These are phyloP conservation scores for Oenanthe javanica DNA, from an alignment of 140 eudicot species.

Conservation along the genomic window DNA sequence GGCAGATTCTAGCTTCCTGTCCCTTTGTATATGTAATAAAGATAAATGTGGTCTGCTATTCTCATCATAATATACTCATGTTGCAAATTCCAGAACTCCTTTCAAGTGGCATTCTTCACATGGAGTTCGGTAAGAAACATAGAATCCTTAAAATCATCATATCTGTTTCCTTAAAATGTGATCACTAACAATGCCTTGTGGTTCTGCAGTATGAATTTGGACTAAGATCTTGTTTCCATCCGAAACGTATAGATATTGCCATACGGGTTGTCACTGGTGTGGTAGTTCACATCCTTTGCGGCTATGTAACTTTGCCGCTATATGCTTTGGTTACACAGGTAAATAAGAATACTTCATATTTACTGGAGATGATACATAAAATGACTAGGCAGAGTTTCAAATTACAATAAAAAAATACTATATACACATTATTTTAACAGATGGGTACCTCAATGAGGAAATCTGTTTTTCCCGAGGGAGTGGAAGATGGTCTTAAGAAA, in stretches of 20 bases:
- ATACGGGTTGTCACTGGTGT: constrained; percentile 37
- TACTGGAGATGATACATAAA: background rate
- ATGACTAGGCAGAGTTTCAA: too few relatives aligned
- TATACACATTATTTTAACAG: constrained; percentile 11
- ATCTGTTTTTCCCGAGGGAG: constrained; percentile 36
- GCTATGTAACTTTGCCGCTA: constrained; percentile 55
- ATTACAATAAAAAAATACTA: background rate
- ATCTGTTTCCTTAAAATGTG: too few relatives aligned
- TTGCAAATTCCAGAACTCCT: constrained; percentile 35
- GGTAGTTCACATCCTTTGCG: constrained; percentile 45
- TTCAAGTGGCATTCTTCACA: constrained; percentile 48
- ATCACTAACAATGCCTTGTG: constrained; percentile 9
- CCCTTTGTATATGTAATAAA: background rate
- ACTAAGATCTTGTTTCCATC: constrained; percentile 50
- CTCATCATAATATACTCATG: background rate
- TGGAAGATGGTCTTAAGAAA: constrained; percentile 32
- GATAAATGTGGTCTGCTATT: background rate
- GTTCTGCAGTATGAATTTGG: constrained; percentile 44
- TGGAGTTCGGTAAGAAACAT: constrained; percentile 51
- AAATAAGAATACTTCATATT: background rate
- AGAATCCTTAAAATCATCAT: constrained; percentile 1
- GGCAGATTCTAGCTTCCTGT: background rate
- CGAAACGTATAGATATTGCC: constrained; percentile 29
- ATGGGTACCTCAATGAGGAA: constrained; percentile 49
- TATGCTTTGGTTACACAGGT: constrained; percentile 64